These are phyloP conservation scores for Puya raimondii DNA, from an alignment of 176 grass and related monocot species.

Conservation along the genomic window DNA sequence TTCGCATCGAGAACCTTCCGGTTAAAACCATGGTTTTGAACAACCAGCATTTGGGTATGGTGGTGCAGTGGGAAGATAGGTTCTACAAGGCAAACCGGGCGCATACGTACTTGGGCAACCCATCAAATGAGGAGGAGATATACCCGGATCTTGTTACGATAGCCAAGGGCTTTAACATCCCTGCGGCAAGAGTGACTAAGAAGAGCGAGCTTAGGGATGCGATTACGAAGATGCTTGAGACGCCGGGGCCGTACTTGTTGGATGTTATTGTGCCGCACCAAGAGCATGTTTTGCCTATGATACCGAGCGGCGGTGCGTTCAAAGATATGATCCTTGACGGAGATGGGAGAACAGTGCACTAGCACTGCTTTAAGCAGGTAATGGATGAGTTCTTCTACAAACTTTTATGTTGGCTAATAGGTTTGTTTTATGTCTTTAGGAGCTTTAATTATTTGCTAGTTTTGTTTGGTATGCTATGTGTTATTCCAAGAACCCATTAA, in stretches of 20 bases:
- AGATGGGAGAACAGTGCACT: slow-evolving; percentile 75
- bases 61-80: slow-evolving; percentile 79
- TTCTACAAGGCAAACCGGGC: slow-evolving; percentile 92
- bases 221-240: slow-evolving; percentile 83
- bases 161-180: slow-evolving; percentile 66
- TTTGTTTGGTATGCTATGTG: too few relatives aligned
- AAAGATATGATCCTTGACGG: slow-evolving; percentile 94
- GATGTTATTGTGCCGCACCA: slow-evolving; percentile 82
- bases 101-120: slow-evolving; percentile 85
- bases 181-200: slow-evolving; percentile 72
- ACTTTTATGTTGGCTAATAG: too few relatives aligned
- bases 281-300: slow-evolving; percentile 98
- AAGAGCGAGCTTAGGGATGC: slow-evolving; percentile 56
- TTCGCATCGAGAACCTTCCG: slow-evolving; percentile 70
- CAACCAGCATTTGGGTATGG: slow-evolving; percentile 97
- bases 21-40: slow-evolving; percentile 77
- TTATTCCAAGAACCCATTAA: too few relatives aligned
- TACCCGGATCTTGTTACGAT: slow-evolving; percentile 89
- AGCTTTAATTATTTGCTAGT: too few relatives aligned
- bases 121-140: slow-evolving; percentile 56
- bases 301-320: slow-evolving; percentile 83
- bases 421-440: too few relatives aligned
- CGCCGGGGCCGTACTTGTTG: slow-evolving; percentile 76
- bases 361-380: neutral
- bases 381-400: too few relatives aligned